Percentiles rank a stretch among this genome's conserved stretches.
phyloP scores from a whole-genome alignment of 345 rosid species.

The Euphorbia tirucalli region DNA sequence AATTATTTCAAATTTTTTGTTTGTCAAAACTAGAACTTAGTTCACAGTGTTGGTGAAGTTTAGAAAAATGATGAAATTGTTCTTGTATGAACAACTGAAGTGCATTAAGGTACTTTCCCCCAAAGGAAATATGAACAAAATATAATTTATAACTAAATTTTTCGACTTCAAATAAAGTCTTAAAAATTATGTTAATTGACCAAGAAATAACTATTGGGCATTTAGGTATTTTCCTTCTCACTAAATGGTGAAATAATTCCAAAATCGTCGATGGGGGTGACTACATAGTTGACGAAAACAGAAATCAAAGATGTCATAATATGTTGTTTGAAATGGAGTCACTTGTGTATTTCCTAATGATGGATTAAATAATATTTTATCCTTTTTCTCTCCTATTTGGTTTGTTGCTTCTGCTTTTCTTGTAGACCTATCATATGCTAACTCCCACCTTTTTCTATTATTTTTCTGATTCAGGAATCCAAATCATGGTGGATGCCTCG shows the following conservation, averaged over 20 bases:
- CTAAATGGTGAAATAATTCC: background rate
- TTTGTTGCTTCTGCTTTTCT: too few species aligned
- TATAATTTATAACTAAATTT: too few species aligned
- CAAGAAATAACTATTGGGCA: too few species aligned
- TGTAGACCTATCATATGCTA: background rate
- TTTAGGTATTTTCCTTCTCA: background rate
- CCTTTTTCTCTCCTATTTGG: background rate
- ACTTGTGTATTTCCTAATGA: background rate
- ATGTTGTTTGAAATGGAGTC: background rate
- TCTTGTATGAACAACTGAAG: too few species aligned
- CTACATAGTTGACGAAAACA: too few species aligned
- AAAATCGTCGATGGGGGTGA: too few species aligned
- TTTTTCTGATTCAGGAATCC: conserved; percentile 38
- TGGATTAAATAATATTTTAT: background rate
- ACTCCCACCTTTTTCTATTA: background rate
- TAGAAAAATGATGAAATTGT: too few species aligned
- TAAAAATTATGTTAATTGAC: background rate
- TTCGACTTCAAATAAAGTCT: background rate
- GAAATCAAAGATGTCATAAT: too few species aligned
- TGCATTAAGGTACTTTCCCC: background rate
- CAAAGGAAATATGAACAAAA: background rate
- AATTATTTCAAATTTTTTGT: too few species aligned
- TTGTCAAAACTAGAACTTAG: background rate
- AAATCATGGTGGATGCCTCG: conserved; percentile 75
- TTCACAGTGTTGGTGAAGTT: background rate